Percentiles rank a stretch among this genome's conserved stretches.
Conservation (phyloP, 805 yeast genomes). For the Cyberlindnera samutprakarnensis region DNA sequence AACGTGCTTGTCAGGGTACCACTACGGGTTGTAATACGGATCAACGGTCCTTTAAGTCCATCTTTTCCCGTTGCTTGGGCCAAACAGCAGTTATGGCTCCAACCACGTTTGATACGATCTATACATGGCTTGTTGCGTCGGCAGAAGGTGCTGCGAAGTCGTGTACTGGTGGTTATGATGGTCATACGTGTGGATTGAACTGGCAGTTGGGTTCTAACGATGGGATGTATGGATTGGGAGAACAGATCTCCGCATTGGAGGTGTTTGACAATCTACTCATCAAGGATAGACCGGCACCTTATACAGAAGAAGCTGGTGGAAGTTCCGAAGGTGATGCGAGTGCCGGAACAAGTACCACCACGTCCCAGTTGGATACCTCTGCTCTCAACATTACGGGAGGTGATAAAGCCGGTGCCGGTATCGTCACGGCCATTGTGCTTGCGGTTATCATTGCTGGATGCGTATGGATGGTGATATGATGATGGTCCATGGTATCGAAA, state of each 20-base stretch:
- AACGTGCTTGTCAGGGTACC: constrained; percentile 48
- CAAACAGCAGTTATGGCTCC: constrained; percentile 51
- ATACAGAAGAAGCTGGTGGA: constrained; percentile 45
- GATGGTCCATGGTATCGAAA: no score
- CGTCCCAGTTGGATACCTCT: constrained; percentile 28
- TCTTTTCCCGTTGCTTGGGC: constrained; percentile 57
- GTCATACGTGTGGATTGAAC: constrained; percentile 66
- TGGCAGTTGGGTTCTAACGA: constrained; percentile 60
- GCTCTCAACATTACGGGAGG: constrained; percentile 43
- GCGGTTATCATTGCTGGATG: constrained; percentile 55
- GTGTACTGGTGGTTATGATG: constrained; percentile 69
- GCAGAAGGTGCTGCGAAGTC: constrained; percentile 65
- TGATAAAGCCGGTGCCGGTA: constrained; percentile 87
- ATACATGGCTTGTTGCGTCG: constrained; percentile 34
- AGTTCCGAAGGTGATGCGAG: constrained; percentile 46
- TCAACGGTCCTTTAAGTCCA: constrained; percentile 70
- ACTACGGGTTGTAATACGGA: constrained; percentile 54
- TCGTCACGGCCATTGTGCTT: constrained; percentile 70
- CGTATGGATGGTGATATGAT: constrained; percentile 69
- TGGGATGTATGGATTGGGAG: constrained; percentile 65
- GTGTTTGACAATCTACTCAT: constrained; percentile 44
- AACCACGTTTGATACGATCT: constrained; percentile 33
- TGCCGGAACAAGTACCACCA: constrained; percentile 39
- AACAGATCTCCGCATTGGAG: constrained; percentile 71
- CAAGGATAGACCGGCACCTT: constrained; percentile 42